Base-by-base conservation (phyloP, 257 asterid species). In the Linaria vulgaris region DNA sequence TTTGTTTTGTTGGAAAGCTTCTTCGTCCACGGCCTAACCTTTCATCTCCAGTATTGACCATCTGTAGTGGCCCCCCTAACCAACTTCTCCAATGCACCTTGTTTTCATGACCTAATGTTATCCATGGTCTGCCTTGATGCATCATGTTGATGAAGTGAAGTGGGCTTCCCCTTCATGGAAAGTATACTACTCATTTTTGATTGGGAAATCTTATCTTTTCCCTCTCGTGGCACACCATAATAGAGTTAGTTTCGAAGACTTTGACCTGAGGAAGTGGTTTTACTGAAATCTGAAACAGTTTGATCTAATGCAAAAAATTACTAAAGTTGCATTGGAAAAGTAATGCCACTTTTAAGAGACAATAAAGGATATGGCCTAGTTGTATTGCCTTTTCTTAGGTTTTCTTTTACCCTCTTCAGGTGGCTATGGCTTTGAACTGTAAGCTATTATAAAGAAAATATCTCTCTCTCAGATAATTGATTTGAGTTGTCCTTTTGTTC, bases 401-500 rank as follows among this genome's bases (percentile, higher is more conserved):
- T 17, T 47, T 27, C 3, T 27, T 27, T 3, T 37, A 3, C 19
- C 15, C 13, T 19, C 48, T 48, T n/a, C 3, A 15, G 3, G 48
- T 37, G 21, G 39, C 12, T 54, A 4, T 49, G 6, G 49, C 15
- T 13, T 44, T 44, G 3, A 27, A 12, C 49, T 44, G 2, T 44
- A 21, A 34, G 10, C 41, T 34, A 34, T 24, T 14, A 3, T 63
- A 14, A 8, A 17, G 41, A 10, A 62, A 49, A 41, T 48, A 43
- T 25, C 17, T 57, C 39, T 56, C 43, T 38, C 2, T 41, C 3
- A 41, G 12, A 46, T 47, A 37, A 43, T 61, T 37, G 46, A 63
- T 21, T 15, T 59, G 48, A 11, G 24, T 63, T 22, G 61, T 39
- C 37, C 51, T 63, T 31, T 59, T 46, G 49, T 70, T 72, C 59